Evolutionary conservation across 1,139 yeast genomes (phyloP), one percentile per base, ranked within the genome.

Genomic region (Pichia sp.): DNA sequence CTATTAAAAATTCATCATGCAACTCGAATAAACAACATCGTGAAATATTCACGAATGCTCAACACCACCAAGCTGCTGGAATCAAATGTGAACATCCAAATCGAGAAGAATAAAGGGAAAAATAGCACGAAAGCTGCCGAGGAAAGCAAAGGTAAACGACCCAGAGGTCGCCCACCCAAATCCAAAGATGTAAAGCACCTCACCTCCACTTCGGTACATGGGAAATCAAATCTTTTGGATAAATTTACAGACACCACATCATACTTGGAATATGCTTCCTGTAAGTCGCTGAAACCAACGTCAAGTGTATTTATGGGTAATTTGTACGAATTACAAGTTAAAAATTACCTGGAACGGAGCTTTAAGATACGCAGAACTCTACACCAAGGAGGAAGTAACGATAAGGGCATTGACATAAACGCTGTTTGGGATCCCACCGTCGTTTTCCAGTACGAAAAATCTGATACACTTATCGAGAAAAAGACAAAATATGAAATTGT

Each of bases 331-430:
- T 70, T 82, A 42, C 71, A 79, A 1, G 73, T 80, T 34, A 74
- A 78, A 62, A 70, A 77, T 47, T 74, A 77, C 57, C 67, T 85
- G 2, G 67, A 71, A 50, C 52, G 67, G 1, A 64, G 71, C 46
- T 66, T 83, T 28, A 61, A 70, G 22, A 74, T 82, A 57, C 55
- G 62, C 3, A 53, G 68, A 4, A 51, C 75, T 25, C 55, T 62
- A 5, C 74, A 73, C 52, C 73, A 76, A 51, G 95, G 95, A 2
- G 93, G 95, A 0, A 73, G 87, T 0, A 78, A 79, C 55, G 96
- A 87, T 62, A 77, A 79, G 48, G 96, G 96, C 0, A 74, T 86
- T 5, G 96, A 87, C 65, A 70, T 87, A 1, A 68, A 75, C 13
- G 88, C 87, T 0, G 70, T 70, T 45, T 83, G 89, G 89, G 72